Conservation (phyloP, 2,329 filamentous ascomycete genomes). For the Cadophora sp. region DNA sequence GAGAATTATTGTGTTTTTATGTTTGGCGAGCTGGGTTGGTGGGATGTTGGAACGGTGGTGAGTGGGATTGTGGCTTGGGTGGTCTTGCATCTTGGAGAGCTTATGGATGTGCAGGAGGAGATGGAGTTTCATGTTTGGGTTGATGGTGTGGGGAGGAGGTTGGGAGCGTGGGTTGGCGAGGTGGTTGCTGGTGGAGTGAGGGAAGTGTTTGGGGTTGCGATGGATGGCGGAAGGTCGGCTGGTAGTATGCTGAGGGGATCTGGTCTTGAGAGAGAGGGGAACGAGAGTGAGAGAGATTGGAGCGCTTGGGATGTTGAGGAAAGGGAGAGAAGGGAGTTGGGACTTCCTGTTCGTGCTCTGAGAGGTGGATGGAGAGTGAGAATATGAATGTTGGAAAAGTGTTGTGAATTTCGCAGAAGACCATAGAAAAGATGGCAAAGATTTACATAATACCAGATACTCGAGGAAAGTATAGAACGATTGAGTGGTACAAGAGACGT, state of each 20-base stretch:
- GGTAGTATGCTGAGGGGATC: not conserved
- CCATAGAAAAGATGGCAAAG: not conserved
- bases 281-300: not conserved
- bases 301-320: conserved; percentile 4
- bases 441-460: too few relatives aligned
- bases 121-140: conserved; percentile 4
- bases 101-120: not conserved
- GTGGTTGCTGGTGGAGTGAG: not conserved
- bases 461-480: too few relatives aligned
- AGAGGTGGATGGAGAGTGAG: not conserved
- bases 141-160: not conserved
- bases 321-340: not conserved
- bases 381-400: not conserved
- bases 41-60: not conserved
- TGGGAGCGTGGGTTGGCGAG: not conserved
- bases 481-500: not conserved
- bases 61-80: not conserved
- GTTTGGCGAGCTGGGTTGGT: not conserved
- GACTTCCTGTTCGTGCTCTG: not conserved
- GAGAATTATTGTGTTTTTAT: not conserved
- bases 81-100: not conserved
- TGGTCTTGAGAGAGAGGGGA: not conserved
- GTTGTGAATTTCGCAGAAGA: not conserved
- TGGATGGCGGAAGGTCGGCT: not conserved
- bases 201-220: not conserved